Evolutionary conservation across 345 rosid genomes (phyloP).

Genomic region (Heritiera littoralis): DNA sequence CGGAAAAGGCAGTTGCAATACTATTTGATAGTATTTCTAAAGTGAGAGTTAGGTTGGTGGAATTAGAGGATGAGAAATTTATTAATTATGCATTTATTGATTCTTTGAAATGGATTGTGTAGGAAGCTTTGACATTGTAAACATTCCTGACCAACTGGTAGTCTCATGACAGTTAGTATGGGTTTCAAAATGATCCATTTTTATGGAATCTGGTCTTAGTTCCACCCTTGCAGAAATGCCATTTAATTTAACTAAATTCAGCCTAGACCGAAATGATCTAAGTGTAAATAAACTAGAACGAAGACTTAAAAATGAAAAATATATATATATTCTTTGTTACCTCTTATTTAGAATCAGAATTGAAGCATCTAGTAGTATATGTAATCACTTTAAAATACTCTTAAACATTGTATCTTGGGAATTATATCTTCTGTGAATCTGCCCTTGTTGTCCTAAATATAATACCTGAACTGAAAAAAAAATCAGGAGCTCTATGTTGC

Average conservation of each 20-base stretch:
- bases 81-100: background rate
- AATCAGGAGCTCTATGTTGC: background rate
- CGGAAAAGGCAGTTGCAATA: background rate
- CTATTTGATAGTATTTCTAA: background rate
- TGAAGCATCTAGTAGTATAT: background rate
- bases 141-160: background rate
- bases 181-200: background rate
- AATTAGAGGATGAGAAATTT: background rate
- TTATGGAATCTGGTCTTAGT: background rate
- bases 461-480: background rate
- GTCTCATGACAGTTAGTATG: background rate
- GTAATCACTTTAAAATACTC: background rate
- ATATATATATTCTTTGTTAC: background rate
- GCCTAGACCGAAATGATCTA: background rate
- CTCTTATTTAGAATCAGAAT: background rate
- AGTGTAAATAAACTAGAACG: background rate
- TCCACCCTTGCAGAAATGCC: background rate
- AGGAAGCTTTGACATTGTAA: background rate
- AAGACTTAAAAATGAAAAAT: background rate
- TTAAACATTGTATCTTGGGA: background rate
- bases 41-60: background rate
- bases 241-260: background rate
- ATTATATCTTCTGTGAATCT: background rate
- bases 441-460: background rate
- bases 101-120: background rate